Base-by-base conservation (phyloP, 805 yeast species). In the Candida quercuum region DNA sequence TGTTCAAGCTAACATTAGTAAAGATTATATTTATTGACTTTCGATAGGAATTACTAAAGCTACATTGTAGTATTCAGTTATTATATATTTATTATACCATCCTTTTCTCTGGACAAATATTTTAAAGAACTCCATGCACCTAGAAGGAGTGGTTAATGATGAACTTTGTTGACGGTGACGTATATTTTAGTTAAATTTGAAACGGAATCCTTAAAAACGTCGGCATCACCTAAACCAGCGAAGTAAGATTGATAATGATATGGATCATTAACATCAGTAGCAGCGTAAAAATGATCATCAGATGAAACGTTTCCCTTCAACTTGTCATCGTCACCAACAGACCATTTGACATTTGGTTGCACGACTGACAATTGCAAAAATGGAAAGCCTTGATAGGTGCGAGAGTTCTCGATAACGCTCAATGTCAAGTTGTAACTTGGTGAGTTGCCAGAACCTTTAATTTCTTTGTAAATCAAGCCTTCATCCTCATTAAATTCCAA, bases 1-100 rank as follows among this genome's bases (percentile, higher is more conserved):
- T 88, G 97, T 56, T 75, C 86, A 3, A 61, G 67, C 35, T 63
- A 49, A 52, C n/a, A n/a, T n/a, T n/a, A n/a, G n/a, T n/a, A n/a
- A n/a, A n/a, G n/a, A n/a, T n/a, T n/a, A n/a, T n/a, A n/a, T n/a
- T n/a, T n/a, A n/a, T n/a, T n/a, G n/a, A n/a, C n/a, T n/a, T n/a
- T n/a, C n/a, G n/a, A n/a, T n/a, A n/a, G n/a, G n/a, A n/a, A n/a
- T n/a, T n/a, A n/a, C n/a, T n/a, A n/a, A n/a, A n/a, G n/a, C n/a
- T n/a, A n/a, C n/a, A n/a, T n/a, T n/a, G n/a, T n/a, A n/a, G n/a
- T n/a, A n/a, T n/a, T n/a, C n/a, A n/a, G n/a, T n/a, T n/a, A n/a
- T n/a, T n/a, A n/a, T n/a, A n/a, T n/a, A n/a, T n/a, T n/a, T n/a
- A n/a, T n/a, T n/a, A n/a, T n/a, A n/a, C n/a, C n/a, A n/a, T n/a